Base-by-base conservation (phyloP, 805 yeast species). In the Saccharomycopsis lassenensis region DNA sequence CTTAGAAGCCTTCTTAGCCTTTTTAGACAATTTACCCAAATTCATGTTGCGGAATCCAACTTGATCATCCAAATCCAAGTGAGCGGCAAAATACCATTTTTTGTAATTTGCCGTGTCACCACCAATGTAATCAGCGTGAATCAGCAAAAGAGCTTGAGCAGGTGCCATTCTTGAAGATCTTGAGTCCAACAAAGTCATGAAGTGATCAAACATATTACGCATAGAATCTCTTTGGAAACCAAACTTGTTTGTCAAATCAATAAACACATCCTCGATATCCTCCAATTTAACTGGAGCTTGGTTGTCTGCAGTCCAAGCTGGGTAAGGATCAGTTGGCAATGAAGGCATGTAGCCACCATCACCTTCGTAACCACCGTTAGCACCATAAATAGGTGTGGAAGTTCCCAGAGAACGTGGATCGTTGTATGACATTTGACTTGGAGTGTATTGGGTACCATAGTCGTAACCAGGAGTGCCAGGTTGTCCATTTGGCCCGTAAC, bases 221-320 rank as follows among this genome's bases (percentile, higher is more conserved):
- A 82, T 82, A 3, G 91, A 81, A 52, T 82, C 94, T 69, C 94
- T 76, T 63, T 82, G 94, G 69, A 82, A 82, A 54, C 94, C 94
- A 53, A 82, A 81, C 58, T 75, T 77, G 61, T 81, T 81, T 29
- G 89, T 66, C 56, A 82, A 65, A 57, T 82, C 91, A 52, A 82
- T 82, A 55, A 82, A 82, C 25, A 81, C 74, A 62, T 82, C 93
- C 62, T 82, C 93, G 54, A 82, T 78, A 56, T 82, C 89, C 58
- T 82, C 91, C 37, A 82, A 70, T 33, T 84, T 67, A 40, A 80
- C 78, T 8, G 93, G 93, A 18, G 89, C 85, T 57, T 81, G 89
- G 39, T 81, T 87, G 59, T 91, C 97, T 31, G 94, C 94, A 18
- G 95, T 83, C 98, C 98, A 91, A 35, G 98, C 97, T 29, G 99